Evolutionary conservation across 2,329 filamentous ascomycete genomes (phyloP).

Genomic region (Ophiostoma perfectum): DNA sequence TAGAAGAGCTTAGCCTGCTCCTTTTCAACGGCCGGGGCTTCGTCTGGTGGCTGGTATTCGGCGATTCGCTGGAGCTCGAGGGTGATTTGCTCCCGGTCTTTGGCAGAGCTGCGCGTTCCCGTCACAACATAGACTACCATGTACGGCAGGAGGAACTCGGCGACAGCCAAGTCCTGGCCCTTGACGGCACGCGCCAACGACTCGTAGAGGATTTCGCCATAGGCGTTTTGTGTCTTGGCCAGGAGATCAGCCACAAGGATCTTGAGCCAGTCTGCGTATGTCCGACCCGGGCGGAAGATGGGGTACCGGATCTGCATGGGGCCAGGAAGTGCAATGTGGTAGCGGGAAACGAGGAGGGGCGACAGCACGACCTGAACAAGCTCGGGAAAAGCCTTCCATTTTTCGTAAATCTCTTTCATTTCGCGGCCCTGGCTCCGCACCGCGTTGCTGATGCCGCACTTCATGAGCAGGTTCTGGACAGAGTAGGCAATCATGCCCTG

Average conservation of each 20-base stretch:
- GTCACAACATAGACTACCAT: constrained; percentile 77
- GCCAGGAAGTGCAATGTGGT: constrained; percentile 61
- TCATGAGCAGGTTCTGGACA: constrained; percentile 84
- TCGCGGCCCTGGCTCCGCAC: constrained; percentile 34
- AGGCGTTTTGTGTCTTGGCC: constrained; percentile 66
- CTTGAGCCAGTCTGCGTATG: constrained; percentile 77
- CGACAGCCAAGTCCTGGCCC: constrained; percentile 78
- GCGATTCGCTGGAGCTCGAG: constrained; percentile 70
- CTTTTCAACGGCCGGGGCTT: constrained; percentile 54
- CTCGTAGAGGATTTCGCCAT: constrained; percentile 71
- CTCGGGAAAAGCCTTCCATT: constrained; percentile 75
- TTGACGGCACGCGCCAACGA: constrained; percentile 76
- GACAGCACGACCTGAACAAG: constrained; percentile 73
- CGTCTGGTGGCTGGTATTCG: constrained; percentile 49
- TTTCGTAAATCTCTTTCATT: constrained; percentile 57
- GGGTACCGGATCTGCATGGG: constrained; percentile 63
- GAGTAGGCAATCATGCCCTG: constrained; percentile 91
- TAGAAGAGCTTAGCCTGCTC: constrained; percentile 81
- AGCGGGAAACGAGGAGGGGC: constrained; percentile 81
- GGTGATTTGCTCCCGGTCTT: constrained; percentile 61
- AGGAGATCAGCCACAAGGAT: constrained; percentile 76
- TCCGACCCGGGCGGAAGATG: constrained; percentile 62
- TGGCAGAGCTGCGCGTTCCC: constrained; percentile 45
- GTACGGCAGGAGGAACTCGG: constrained; percentile 85
- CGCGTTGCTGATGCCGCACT: constrained; percentile 64